Evolutionary conservation across 2,329 filamentous ascomycete species (phyloP).

Genomic region (Diaporthe aspalathi): DNA sequence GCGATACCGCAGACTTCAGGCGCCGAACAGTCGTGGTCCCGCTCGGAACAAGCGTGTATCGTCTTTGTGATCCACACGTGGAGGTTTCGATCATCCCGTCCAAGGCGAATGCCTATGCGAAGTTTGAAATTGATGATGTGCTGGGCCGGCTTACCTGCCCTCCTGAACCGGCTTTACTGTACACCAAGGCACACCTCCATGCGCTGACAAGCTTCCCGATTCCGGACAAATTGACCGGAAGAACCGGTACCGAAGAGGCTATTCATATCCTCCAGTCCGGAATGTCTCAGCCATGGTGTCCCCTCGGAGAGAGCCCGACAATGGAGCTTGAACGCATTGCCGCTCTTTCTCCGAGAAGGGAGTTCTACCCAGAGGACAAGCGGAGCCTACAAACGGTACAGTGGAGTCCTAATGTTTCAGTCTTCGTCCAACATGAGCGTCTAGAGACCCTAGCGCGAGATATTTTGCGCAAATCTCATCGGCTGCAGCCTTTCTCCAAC

Average conservation of each 20-base stretch:
- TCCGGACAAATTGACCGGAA: slow-evolving; percentile 66
- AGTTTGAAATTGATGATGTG: slow-evolving; percentile 64
- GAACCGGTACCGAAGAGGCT: slow-evolving; percentile 72
- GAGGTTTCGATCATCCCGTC: slow-evolving; percentile 50
- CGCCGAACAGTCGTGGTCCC: slow-evolving; percentile 67
- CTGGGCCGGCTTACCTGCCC: slow-evolving; percentile 69
- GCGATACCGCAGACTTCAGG: slow-evolving; percentile 52
- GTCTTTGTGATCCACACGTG: slow-evolving; percentile 55
- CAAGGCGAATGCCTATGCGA: slow-evolving; percentile 53
- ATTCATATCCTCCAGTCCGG: slow-evolving; percentile 61
- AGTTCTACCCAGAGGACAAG: slow-evolving; percentile 52
- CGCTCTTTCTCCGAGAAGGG: slow-evolving; percentile 46
- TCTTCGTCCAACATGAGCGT: slow-evolving; percentile 53
- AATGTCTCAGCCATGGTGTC: slow-evolving; percentile 61
- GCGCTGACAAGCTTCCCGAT: slow-evolving; percentile 69
- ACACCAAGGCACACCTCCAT: slow-evolving; percentile 69
- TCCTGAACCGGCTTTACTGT: slow-evolving; percentile 64
- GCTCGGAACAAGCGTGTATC: slow-evolving; percentile 51
- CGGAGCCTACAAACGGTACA: slow-evolving; percentile 50
- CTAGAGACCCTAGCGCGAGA: slow-evolving; percentile 46
- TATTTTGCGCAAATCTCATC: slow-evolving; percentile 48
- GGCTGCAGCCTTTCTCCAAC: slow-evolving; percentile 43
- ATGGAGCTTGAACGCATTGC: slow-evolving; percentile 42
- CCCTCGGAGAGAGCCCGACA: slow-evolving; percentile 39
- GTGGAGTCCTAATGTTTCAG: slow-evolving; percentile 50